Conservation (phyloP, 108 stramenopile species). For the Asterionellopsis glacialis region DNA sequence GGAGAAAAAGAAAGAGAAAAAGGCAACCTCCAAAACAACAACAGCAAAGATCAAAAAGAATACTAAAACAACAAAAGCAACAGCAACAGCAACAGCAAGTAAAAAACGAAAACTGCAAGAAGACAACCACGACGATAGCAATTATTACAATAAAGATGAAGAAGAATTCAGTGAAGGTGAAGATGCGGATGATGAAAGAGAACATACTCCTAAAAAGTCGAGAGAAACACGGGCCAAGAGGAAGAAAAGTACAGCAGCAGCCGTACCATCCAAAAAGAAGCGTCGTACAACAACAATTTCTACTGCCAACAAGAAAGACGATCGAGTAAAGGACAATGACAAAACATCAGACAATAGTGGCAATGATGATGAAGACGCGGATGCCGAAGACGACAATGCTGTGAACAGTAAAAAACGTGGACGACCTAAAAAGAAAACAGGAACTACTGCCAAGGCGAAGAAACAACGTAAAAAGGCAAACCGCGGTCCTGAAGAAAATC, state of each 20-base stretch:
- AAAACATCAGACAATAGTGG: not conserved
- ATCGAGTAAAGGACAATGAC: not conserved
- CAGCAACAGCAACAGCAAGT: not conserved
- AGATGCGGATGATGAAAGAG: not conserved
- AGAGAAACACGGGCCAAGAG: not conserved
- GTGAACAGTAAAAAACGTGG: too few species aligned
- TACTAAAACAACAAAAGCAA: constrained; percentile 2
- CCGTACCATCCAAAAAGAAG: too few species aligned
- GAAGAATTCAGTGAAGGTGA: not conserved
- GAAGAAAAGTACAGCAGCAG: not conserved
- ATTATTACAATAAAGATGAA: constrained; percentile 3
- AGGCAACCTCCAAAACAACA: not conserved
- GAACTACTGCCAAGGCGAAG: too few species aligned
- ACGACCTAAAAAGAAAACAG: too few species aligned
- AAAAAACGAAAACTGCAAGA: too few species aligned
- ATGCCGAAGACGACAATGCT: not conserved
- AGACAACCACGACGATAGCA: not conserved
- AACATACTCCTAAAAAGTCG: not conserved
- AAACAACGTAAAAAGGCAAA: too few species aligned
- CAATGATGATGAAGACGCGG: not conserved
- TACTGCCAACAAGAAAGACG: too few species aligned
- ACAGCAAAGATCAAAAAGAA: constrained; percentile 2
- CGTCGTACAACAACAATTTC: too few species aligned
- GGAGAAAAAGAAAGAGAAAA: constrained; percentile 2
- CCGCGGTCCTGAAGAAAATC: constrained; percentile 27